Evolutionary conservation across 2,329 filamentous ascomycete genomes (phyloP).

Genomic region (Seiridium cupressi): DNA sequence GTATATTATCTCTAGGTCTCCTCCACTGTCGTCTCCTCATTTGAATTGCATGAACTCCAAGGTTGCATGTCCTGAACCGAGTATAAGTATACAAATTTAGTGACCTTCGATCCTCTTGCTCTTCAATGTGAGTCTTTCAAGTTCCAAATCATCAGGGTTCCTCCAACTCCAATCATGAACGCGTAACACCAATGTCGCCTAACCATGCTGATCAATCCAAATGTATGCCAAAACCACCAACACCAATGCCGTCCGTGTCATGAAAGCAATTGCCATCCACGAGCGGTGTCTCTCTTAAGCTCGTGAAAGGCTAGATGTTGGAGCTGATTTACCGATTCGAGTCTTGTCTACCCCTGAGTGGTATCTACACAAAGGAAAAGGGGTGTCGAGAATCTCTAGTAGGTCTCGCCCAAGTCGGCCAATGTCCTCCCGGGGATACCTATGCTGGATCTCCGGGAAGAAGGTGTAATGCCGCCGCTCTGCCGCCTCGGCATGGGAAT

Average conservation of each 20-base stretch:
- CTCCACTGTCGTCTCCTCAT: no score
- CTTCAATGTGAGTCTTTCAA: not conserved
- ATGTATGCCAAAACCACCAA: not conserved
- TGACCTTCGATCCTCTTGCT: not conserved
- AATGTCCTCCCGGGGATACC: slow-evolving; percentile 34
- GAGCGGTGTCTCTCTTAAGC: not conserved
- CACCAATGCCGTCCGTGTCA: not conserved
- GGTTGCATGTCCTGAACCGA: not conserved
- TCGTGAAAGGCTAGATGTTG: no score
- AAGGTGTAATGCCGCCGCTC: slow-evolving; percentile 30
- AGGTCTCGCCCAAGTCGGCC: slow-evolving; percentile 54
- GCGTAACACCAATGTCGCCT: not conserved
- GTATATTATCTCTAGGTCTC: no score
- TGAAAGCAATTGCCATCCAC: not conserved
- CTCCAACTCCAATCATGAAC: slow-evolving; percentile 1
- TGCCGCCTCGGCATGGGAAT: slow-evolving; percentile 39
- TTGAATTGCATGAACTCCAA: not conserved
- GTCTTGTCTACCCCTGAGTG: not conserved
- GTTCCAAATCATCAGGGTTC: not conserved
- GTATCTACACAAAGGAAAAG: slow-evolving; percentile 7
- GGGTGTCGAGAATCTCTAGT: slow-evolving; percentile 29
- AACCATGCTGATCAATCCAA: not conserved
- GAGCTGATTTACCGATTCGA: no score
- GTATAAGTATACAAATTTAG: not conserved
- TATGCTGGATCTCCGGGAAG: slow-evolving; percentile 1